Percentiles rank a stretch among this genome's conserved stretches.
These are phyloP conservation scores for Entomortierella lignicola DNA, from an alignment of 192 early-diverging fungal genomes.

Conservation along the genomic window DNA sequence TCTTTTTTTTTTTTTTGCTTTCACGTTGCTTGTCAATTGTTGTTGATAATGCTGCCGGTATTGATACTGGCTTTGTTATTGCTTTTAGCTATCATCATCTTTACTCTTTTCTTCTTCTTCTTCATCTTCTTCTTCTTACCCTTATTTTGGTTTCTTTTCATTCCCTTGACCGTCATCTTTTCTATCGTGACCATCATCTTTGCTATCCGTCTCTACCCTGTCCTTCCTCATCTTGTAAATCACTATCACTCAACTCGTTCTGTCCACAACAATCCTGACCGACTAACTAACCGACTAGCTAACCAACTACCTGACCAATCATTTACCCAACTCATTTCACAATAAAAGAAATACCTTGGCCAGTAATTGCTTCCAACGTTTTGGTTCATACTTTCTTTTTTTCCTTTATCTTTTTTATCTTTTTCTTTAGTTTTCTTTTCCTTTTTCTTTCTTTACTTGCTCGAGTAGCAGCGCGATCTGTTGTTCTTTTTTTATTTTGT, in stretches of 20 bases:
- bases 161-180: background rate
- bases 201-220: background rate
- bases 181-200: constrained; percentile 21
- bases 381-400: constrained; percentile 19
- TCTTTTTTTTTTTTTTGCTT: no score
- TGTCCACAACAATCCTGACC: background rate
- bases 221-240: constrained; percentile 9
- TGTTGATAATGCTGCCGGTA: no score
- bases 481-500: constrained; percentile 4
- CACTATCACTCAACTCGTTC: constrained; percentile 23
- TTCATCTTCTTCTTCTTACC: background rate
- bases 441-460: background rate
- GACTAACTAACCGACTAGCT: background rate
- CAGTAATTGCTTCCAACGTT: background rate
- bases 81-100: no score
- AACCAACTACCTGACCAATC: no score
- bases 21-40: no score
- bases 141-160: background rate
- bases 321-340: no score
- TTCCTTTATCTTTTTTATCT: constrained; percentile 1
- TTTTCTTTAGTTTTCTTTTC: background rate
- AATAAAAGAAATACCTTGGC: no score
- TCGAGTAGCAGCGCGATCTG: background rate
- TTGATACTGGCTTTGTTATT: no score
- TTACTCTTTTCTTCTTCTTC: background rate